phyloP scores from a whole-genome alignment of 2,329 filamentous ascomycete species.

The Verticillium klebahnii region DNA sequence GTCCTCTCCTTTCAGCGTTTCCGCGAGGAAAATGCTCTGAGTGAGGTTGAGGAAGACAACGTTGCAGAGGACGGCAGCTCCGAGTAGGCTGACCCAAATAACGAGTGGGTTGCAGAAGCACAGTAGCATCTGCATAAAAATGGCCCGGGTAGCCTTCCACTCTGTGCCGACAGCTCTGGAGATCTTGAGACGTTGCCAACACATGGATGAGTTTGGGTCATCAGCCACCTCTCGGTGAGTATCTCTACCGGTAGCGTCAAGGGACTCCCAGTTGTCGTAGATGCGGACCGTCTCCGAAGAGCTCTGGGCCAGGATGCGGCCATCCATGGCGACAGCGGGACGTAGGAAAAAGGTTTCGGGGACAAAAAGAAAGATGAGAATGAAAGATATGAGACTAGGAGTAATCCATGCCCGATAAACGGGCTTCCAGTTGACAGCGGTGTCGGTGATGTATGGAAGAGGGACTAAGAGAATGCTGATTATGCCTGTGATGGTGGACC shows the following conservation, averaged over 20 bases:
- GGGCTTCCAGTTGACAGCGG: conserved; percentile 22
- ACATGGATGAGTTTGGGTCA: background rate
- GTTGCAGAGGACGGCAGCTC: conserved; percentile 18
- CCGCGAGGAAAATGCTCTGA: conserved; percentile 12
- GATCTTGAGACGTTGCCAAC: conserved; percentile 5
- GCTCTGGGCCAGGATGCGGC: conserved; percentile 30
- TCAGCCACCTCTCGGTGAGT: background rate
- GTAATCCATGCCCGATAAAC: conserved; percentile 26
- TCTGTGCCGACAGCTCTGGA: conserved; percentile 7
- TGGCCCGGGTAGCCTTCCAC: conserved; percentile 11
- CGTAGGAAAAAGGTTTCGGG: conserved; percentile 36
- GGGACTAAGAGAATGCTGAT: conserved; percentile 19
- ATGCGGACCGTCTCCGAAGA: conserved; percentile 31
- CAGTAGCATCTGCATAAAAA: conserved; percentile 17
- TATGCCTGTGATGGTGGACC: conserved; percentile 21
- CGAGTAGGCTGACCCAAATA: conserved; percentile 19
- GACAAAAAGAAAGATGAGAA: conserved; percentile 23
- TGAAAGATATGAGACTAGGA: conserved; percentile 17
- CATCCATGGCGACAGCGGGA: conserved; percentile 33
- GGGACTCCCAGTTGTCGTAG: conserved; percentile 25
- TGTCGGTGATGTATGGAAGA: conserved; percentile 20
- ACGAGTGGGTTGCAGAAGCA: conserved; percentile 21
- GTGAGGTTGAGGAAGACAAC: conserved; percentile 18
- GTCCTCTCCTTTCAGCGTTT: conserved; percentile 9
- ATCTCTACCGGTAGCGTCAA: conserved; percentile 9